Evolutionary conservation across 2,329 filamentous ascomycete genomes (phyloP).

Genomic region (Sporothrix pseudoabietina): DNA sequence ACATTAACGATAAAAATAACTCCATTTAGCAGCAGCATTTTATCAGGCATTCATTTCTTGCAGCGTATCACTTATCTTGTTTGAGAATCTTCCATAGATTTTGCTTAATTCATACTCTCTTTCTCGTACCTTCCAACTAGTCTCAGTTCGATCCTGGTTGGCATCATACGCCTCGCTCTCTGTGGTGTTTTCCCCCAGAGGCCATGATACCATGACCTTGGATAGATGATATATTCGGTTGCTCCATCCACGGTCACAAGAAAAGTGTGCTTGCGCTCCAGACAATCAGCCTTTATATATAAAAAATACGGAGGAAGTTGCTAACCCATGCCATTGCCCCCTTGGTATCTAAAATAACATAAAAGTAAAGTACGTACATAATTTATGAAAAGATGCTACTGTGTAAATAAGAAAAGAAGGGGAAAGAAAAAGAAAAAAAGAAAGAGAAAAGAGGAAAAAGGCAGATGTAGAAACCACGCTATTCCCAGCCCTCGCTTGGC

Average conservation of each 20-base stretch:
- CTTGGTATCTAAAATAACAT: not conserved
- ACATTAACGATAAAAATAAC: not conserved
- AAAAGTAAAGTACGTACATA: too few relatives aligned
- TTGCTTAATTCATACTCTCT: too few relatives aligned
- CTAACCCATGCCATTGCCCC: not conserved
- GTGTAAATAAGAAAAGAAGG: not conserved
- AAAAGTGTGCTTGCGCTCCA: too few relatives aligned
- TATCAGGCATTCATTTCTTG: not conserved
- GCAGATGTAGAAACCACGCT: not conserved
- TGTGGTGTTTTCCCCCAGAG: too few relatives aligned
- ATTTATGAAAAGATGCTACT: not conserved
- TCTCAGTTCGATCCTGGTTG: too few relatives aligned
- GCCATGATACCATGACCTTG: too few relatives aligned
- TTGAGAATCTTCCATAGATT: too few relatives aligned
- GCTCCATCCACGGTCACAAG: too few relatives aligned
- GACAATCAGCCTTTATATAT: not conserved
- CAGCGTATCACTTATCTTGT: not conserved
- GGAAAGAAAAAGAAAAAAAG: not conserved
- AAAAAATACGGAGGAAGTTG: not conserved
- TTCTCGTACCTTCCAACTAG: too few relatives aligned
- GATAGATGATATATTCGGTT: too few relatives aligned
- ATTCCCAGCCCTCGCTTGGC: not conserved
- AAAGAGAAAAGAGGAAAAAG: not conserved
- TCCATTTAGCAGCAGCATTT: not conserved
- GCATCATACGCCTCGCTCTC: too few relatives aligned